Percentiles rank a stretch among this genome's conserved stretches.
These are phyloP conservation scores for Filobasidium floriforme DNA, from an alignment of 768 basidiomycete genomes.

Conservation along the genomic window DNA sequence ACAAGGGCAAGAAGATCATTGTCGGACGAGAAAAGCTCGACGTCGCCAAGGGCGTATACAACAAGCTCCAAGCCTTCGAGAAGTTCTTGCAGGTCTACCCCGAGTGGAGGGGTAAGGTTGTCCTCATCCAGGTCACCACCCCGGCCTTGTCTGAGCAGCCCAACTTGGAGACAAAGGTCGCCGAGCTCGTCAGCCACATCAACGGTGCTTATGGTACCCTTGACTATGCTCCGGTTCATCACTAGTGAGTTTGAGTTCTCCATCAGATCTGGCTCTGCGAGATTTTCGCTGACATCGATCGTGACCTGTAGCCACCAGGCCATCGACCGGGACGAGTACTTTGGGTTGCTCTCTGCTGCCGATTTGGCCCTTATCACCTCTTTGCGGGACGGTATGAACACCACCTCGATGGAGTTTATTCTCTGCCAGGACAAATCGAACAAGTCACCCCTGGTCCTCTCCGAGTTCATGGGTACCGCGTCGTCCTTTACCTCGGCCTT, in stretches of 20 bases:
- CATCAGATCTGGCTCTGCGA: not conserved
- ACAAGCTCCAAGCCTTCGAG: constrained; percentile 96
- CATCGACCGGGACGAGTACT: constrained; percentile 95
- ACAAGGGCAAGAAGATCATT: constrained; percentile 96
- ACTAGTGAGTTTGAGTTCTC: constrained; percentile 62
- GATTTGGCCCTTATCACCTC: constrained; percentile 93
- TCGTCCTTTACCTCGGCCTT: constrained; percentile 82
- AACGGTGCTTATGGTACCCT: constrained; percentile 91
- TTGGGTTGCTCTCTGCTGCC: constrained; percentile 83
- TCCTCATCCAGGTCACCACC: constrained; percentile 74
- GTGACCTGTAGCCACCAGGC: constrained; percentile 69
- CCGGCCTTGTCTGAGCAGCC: constrained; percentile 86
- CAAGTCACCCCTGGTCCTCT: constrained; percentile 73
- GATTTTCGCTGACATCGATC: not conserved
- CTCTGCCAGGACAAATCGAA: constrained; percentile 82
- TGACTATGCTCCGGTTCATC: constrained; percentile 94
- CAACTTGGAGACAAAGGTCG: constrained; percentile 85
- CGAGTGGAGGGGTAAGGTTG: constrained; percentile 79
- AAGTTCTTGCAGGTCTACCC: constrained; percentile 89
- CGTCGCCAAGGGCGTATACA: constrained; percentile 94
- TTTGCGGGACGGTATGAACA: constrained; percentile 97
- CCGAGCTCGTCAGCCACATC: constrained; percentile 87
- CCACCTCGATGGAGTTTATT: constrained; percentile 95
- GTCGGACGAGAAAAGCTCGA: constrained; percentile 96
- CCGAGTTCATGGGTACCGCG: constrained; percentile 97